A percentile compares a stretch with the other conserved stretches of the same genome.
phyloP scores from a whole-genome alignment of 495 filamentous ascomycete genomes.

The Cryomyces antarcticus region DNA sequence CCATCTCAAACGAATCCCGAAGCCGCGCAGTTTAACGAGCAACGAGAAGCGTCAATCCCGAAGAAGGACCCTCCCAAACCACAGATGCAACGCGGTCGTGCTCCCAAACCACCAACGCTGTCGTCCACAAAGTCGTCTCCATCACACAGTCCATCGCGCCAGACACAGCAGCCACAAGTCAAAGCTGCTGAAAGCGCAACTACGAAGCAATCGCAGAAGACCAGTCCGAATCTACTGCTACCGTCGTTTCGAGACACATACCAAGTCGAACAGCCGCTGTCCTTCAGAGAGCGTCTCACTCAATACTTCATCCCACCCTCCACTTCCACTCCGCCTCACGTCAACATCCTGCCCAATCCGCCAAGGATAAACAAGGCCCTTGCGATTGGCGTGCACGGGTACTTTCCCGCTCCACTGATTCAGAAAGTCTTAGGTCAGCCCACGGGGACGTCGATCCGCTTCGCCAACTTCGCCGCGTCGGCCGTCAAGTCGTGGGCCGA shows the following conservation, averaged over 20 bases:
- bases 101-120: neutral
- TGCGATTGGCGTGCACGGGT: conserved; percentile 86
- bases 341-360: conserved; percentile 46
- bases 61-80: conserved; percentile 19
- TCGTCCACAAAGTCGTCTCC: neutral
- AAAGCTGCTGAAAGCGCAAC: neutral
- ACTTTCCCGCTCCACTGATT: conserved; percentile 70
- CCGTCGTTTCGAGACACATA: conserved; percentile 17
- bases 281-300: conserved; percentile 15
- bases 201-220: neutral
- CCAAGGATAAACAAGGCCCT: conserved; percentile 62
- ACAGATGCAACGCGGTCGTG: conserved; percentile 5
- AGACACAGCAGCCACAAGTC: neutral
- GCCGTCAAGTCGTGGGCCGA: conserved; percentile 69
- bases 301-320: conserved; percentile 10
- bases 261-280: conserved; percentile 8
- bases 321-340: conserved; percentile 31
- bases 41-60: conserved; percentile 14
- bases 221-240: conserved; percentile 14
- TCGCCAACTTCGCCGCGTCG: conserved; percentile 70
- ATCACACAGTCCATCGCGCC: neutral
- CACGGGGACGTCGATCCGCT: conserved; percentile 83
- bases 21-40: conserved; percentile 32
- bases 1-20: conserved; percentile 42
- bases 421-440: conserved; percentile 81